Conservation (phyloP, 192 early-diverging fungal genomes). For the Coemansia sp. region DNA sequence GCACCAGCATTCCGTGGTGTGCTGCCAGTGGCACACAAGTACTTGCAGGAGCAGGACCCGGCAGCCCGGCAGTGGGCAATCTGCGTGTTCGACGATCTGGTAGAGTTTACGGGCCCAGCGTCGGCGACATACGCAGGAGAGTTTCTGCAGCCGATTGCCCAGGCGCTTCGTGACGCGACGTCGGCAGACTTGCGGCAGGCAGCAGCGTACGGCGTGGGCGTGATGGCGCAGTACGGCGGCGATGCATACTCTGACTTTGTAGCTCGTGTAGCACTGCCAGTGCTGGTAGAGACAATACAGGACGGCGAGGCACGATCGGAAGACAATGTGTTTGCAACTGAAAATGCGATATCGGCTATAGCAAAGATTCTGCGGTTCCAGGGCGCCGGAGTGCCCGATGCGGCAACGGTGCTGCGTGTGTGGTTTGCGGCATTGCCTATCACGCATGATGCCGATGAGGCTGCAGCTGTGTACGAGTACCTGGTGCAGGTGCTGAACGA, state of each 20-base stretch:
- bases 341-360: constrained; percentile 90
- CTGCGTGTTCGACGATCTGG: constrained; percentile 88
- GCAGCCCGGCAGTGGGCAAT: constrained; percentile 86
- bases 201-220: constrained; percentile 89
- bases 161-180: constrained; percentile 36
- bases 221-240: constrained; percentile 89
- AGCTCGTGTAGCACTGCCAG: constrained; percentile 64
- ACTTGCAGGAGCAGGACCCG: constrained; percentile 65
- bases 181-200: constrained; percentile 84
- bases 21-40: constrained; percentile 67
- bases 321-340: constrained; percentile 83
- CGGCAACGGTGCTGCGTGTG: constrained; percentile 58
- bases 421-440: constrained; percentile 87
- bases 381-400: constrained; percentile 57
- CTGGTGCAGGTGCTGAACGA: constrained; percentile 65
- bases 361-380: constrained; percentile 82
- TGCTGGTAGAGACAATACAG: constrained; percentile 72
- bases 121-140: constrained; percentile 67
- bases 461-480: constrained; percentile 70
- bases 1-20: constrained; percentile 80
- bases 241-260: constrained; percentile 73
- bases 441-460: constrained; percentile 85
- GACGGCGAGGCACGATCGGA: constrained; percentile 60
- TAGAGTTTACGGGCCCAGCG: constrained; percentile 82
- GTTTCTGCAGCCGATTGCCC: constrained; percentile 32